Conservation (phyloP, 805 yeast genomes). For the Yarrowia bubula region DNA sequence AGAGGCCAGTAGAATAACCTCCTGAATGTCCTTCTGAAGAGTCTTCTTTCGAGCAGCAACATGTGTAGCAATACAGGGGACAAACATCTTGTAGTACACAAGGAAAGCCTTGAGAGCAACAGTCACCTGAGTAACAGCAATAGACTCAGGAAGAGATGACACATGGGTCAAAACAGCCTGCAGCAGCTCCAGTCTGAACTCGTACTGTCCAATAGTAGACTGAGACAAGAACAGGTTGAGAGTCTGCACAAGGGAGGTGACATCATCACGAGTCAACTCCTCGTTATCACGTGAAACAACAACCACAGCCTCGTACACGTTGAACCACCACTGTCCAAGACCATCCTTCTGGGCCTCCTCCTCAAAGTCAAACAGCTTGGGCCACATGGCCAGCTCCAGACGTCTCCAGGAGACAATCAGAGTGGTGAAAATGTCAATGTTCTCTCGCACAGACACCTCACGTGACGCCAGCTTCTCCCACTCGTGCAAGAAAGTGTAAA, state of each 20-base stretch:
- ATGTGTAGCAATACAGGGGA: slow-evolving; percentile 47
- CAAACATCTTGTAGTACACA: slow-evolving; percentile 66
- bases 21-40: slow-evolving; percentile 76
- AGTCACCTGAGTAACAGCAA: slow-evolving; percentile 36
- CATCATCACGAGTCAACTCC: slow-evolving; percentile 39
- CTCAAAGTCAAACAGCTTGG: slow-evolving; percentile 56
- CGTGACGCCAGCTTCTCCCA: slow-evolving; percentile 92
- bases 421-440: slow-evolving; percentile 57
- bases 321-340: slow-evolving; percentile 87
- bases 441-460: slow-evolving; percentile 60
- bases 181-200: slow-evolving; percentile 56
- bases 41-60: slow-evolving; percentile 49
- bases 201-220: slow-evolving; percentile 73
- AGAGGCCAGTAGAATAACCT: slow-evolving; percentile 83
- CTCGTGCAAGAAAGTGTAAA: slow-evolving; percentile 76
- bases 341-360: slow-evolving; percentile 55
- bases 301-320: slow-evolving; percentile 72
- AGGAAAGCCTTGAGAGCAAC: slow-evolving; percentile 57
- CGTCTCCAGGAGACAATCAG: slow-evolving; percentile 89
- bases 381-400: slow-evolving; percentile 84
- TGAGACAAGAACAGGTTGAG: slow-evolving; percentile 74
- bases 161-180: slow-evolving; percentile 43
- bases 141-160: slow-evolving; percentile 31
- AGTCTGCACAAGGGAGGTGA: slow-evolving; percentile 49
- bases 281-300: slow-evolving; percentile 32